Evolutionary conservation across 306 rosid genomes (phyloP), one percentile per base, ranked within the genome.

Genomic region (Trifolium pratense): DNA sequence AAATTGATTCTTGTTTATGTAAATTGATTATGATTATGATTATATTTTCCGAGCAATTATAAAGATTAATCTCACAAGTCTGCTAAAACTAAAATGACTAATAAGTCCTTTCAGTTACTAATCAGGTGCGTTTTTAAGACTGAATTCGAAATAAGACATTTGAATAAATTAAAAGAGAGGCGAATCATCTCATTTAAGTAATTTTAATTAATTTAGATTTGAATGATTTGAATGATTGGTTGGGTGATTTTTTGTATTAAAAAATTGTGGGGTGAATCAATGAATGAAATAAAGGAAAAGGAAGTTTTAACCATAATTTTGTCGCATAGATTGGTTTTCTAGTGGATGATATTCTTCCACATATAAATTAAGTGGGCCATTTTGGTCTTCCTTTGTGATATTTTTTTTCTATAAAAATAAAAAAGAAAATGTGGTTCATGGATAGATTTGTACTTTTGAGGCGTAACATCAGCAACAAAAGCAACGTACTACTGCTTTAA

Each of bases 351-450:
- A 73, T 34, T 74, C 43, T 25, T 66, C 78, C 76, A 66, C 55
- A 36, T 60, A n/a, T 31, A 57, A 64, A 68, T 25, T 20, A 78
- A 45, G 74, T 34, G 77, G 82, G 70, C 75, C 58, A 42, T 17
- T 34, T 12, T 53, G 42, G 17, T 25, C 25, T 42, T 17, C 15
- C 1, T 53, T 68, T 73, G 51, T 2, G 75, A 56, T 53, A 21
- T 72, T 59, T 36, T 36, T 36, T 36, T 36, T 29, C 60, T 60
- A 9, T 63, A n/a, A n/a, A n/a, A n/a, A n/a, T 7, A 32, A 20
- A 1, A 37, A 17, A 63, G 17, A 11, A 2, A 36, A 10, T 18
- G 26, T 58, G 68, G 62, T 40, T 48, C 16, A 34, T 31, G 51
- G 43, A 62, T 66, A 17, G 17, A 76, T 67, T 48, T 16, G 4